A percentile compares a stretch with the other conserved stretches of the same genome.
Conservation (phyloP, 176 grass and related monocot genomes). For the Eragrostis curvula region DNA sequence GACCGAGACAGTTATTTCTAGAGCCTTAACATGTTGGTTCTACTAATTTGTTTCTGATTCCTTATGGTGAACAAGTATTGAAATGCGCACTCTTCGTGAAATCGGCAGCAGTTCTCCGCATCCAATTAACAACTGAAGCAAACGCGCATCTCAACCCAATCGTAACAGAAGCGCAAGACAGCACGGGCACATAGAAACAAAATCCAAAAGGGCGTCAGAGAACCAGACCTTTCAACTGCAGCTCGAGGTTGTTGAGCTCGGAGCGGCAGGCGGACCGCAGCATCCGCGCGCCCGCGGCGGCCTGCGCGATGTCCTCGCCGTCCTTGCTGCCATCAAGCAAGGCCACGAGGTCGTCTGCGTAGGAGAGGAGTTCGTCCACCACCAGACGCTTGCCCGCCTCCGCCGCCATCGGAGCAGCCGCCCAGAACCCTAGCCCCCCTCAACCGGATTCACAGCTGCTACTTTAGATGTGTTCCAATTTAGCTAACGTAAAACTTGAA, state of each 20-base stretch:
- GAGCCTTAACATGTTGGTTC: neutral
- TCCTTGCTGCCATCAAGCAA: constrained; percentile 50
- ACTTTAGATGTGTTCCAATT: too few species aligned
- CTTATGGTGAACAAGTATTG: neutral
- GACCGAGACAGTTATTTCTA: neutral
- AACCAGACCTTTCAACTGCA: constrained; percentile 51
- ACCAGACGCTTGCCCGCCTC: constrained; percentile 37
- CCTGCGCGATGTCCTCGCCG: constrained; percentile 42
- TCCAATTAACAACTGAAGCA: neutral
- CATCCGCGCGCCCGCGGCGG: constrained; percentile 40
- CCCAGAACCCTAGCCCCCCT: constrained; percentile 41
- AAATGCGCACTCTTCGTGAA: neutral
- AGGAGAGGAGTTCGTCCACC: constrained; percentile 49
- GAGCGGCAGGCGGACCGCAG: constrained; percentile 57
- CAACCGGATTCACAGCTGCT: too few species aligned
- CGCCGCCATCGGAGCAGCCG: constrained; percentile 38
- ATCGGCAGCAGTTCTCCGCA: neutral
- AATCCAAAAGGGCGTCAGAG: constrained; percentile 6
- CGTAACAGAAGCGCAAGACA: neutral
- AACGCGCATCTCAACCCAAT: neutral
- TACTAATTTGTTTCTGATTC: neutral
- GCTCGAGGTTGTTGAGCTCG: constrained; percentile 39
- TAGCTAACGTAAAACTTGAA: too few species aligned
- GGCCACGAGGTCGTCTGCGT: constrained; percentile 48
- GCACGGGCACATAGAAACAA: neutral